phyloP scores from a whole-genome alignment of 495 filamentous ascomycete genomes.

The Penicillium bovifimosum region DNA sequence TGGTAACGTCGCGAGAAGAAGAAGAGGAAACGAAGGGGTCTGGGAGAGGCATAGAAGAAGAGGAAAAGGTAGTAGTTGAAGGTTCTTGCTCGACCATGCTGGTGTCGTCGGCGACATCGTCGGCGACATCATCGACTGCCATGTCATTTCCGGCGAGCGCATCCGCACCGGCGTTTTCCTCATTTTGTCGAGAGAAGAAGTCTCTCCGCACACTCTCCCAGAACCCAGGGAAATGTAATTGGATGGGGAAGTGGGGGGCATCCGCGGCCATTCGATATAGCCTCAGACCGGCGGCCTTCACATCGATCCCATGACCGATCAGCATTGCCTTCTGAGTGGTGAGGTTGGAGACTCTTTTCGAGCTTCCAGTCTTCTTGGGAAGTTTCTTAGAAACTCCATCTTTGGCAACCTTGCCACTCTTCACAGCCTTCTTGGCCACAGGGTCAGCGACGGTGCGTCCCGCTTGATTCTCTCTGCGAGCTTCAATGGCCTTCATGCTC shows the following conservation, averaged over 20 bases:
- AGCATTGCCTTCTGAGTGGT: background rate
- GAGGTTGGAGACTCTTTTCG: constrained; percentile 6
- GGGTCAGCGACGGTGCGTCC: constrained; percentile 18
- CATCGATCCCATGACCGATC: constrained; percentile 8
- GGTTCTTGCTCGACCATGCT: background rate
- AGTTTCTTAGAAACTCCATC: constrained; percentile 3
- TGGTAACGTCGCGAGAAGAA: no score
- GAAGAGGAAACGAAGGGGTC: background rate
- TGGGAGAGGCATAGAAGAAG: constrained; percentile 8
- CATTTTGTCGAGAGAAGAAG: constrained; percentile 6
- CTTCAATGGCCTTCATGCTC: constrained; percentile 36
- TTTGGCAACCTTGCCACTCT: constrained; percentile 3
- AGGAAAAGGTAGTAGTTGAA: background rate
- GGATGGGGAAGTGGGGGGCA: constrained; percentile 21
- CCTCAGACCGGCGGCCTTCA: constrained; percentile 13
- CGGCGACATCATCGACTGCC: no score
- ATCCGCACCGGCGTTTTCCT: constrained; percentile 3
- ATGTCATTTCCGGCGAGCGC: no score
- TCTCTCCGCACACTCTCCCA: constrained; percentile 18
- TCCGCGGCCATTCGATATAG: constrained; percentile 25
- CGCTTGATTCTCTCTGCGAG: constrained; percentile 26
- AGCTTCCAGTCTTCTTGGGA: background rate
- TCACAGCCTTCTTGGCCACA: background rate
- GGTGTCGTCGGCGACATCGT: background rate
- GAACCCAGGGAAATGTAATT: constrained; percentile 9